A percentile compares a stretch with the other conserved stretches of the same genome.
These are phyloP conservation scores for Phytophthora rubi DNA, from an alignment of 352 stramenopile genomes.

Conservation along the genomic window DNA sequence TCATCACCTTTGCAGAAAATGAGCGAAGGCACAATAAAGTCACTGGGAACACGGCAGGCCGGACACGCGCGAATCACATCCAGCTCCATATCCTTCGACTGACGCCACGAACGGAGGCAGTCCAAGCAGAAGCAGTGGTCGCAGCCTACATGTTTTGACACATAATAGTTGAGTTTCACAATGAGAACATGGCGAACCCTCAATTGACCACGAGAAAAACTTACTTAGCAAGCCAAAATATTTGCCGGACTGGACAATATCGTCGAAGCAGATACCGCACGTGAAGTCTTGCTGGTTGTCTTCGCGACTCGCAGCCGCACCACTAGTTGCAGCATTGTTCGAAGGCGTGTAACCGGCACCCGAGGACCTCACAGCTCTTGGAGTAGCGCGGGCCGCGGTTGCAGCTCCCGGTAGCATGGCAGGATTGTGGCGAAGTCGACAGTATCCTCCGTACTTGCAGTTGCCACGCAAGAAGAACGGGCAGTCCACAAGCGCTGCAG, in stretches of 20 bases:
- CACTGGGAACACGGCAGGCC: conserved; percentile 66
- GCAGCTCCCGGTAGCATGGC: conserved; percentile 12
- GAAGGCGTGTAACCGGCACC: not conserved
- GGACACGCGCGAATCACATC: conserved; percentile 74
- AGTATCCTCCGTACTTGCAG: conserved; percentile 78
- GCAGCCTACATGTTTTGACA: conserved; percentile 39
- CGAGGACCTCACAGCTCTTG: not conserved
- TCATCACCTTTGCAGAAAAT: conserved; percentile 71
- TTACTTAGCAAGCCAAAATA: conserved; percentile 81
- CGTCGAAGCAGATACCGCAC: conserved; percentile 86
- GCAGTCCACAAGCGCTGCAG: conserved; percentile 72
- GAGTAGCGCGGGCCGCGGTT: not conserved
- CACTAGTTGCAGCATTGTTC: conserved; percentile 3
- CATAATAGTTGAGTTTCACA: not conserved
- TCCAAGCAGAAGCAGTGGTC: conserved; percentile 84
- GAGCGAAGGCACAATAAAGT: conserved; percentile 85
- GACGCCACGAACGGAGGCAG: conserved; percentile 72
- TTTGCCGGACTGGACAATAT: conserved; percentile 79
- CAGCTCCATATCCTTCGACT: conserved; percentile 78
- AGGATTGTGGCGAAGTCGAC: conserved; percentile 60
- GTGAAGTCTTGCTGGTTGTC: conserved; percentile 59
- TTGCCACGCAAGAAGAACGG: conserved; percentile 78
- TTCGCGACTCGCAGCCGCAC: not conserved
- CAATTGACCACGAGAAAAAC: conserved; percentile 8
- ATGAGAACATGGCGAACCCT: not conserved